phyloP scores from a whole-genome alignment of 75 land plant species.

The Isoetes taiwanensis region DNA sequence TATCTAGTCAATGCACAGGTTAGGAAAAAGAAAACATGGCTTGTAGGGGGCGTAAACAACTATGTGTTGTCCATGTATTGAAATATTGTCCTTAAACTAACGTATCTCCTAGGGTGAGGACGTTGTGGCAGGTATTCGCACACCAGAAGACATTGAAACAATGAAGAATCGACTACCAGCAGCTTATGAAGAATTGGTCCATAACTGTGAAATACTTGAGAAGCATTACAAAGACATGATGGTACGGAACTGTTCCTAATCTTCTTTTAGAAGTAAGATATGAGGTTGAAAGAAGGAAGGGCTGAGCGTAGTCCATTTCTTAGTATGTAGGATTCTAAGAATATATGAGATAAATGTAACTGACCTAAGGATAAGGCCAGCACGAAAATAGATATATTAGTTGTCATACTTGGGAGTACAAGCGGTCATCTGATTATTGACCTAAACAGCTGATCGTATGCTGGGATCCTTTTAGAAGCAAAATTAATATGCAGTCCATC shows the following conservation, averaged over 20 bases:
- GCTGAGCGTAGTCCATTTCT: too few species aligned
- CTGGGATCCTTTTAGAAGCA: too few species aligned
- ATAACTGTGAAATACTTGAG: conserved; percentile 92
- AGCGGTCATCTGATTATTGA: too few species aligned
- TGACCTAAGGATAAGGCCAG: too few species aligned
- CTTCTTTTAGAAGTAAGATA: too few species aligned
- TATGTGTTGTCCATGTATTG: not conserved
- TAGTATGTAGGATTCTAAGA: too few species aligned
- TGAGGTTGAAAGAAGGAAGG: too few species aligned
- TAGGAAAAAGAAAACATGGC: not conserved
- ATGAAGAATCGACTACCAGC: conserved; percentile 84
- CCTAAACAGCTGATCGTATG: too few species aligned
- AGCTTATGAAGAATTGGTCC: conserved; percentile 82
- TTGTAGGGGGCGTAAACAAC: not conserved
- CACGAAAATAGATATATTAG: too few species aligned
- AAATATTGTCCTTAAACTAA: not conserved
- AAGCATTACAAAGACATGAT: conserved; percentile 98
- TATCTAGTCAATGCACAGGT: conserved; percentile 97
- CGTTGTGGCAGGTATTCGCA: conserved; percentile 97
- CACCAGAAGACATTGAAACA: conserved; percentile 74
- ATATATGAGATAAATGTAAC: too few species aligned
- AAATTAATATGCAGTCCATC: too few species aligned
- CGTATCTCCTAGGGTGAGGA: conserved; percentile 64
- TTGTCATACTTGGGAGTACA: too few species aligned
- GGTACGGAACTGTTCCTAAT: conserved; percentile 33